Evolutionary conservation across 2,329 filamentous ascomycete genomes (phyloP).

Genomic region (Rachicladosporium sp.): DNA sequence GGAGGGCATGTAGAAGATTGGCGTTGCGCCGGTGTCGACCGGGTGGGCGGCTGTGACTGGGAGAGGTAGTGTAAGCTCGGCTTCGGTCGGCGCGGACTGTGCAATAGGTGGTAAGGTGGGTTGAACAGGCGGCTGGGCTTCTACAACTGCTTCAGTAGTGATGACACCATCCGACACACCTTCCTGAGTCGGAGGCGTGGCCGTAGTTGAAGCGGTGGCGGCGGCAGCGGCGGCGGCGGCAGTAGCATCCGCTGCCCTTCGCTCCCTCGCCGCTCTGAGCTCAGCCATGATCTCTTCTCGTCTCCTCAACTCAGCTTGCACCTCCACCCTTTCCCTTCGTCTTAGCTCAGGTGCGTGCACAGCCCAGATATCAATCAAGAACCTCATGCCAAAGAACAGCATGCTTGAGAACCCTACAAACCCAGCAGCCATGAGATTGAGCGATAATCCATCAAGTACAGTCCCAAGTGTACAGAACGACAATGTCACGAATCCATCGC

Average conservation of each 20-base stretch:
- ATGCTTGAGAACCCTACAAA: slow-evolving; percentile 50
- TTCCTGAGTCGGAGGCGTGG: neutral
- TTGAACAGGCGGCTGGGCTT: slow-evolving; percentile 5
- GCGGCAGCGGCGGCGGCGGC: slow-evolving; percentile 5
- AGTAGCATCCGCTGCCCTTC: slow-evolving; percentile 5
- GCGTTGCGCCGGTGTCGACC: slow-evolving; percentile 37
- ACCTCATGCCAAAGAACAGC: slow-evolving; percentile 51
- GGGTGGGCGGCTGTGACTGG: slow-evolving; percentile 37
- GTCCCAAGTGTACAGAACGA: slow-evolving; percentile 42
- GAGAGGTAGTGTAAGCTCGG: slow-evolving; percentile 31
- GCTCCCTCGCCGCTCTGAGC: slow-evolving; percentile 2
- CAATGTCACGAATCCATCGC: slow-evolving; percentile 47
- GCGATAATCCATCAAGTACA: slow-evolving; percentile 42
- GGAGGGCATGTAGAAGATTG: slow-evolving; percentile 43
- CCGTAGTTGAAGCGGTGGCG: slow-evolving; percentile 1
- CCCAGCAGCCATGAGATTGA: slow-evolving; percentile 42
- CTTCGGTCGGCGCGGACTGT: slow-evolving; percentile 11
- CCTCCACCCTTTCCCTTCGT: slow-evolving; percentile 31
- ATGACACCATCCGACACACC: neutral
- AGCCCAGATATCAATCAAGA: slow-evolving; percentile 55
- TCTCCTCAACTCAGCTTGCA: slow-evolving; percentile 20
- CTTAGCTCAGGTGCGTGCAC: slow-evolving; percentile 43
- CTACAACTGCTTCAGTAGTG: neutral
- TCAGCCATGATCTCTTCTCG: slow-evolving; percentile 4
- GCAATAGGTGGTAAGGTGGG: slow-evolving; percentile 13